phyloP scores from a whole-genome alignment of 345 rosid genomes.

The Corymbia maculata region DNA sequence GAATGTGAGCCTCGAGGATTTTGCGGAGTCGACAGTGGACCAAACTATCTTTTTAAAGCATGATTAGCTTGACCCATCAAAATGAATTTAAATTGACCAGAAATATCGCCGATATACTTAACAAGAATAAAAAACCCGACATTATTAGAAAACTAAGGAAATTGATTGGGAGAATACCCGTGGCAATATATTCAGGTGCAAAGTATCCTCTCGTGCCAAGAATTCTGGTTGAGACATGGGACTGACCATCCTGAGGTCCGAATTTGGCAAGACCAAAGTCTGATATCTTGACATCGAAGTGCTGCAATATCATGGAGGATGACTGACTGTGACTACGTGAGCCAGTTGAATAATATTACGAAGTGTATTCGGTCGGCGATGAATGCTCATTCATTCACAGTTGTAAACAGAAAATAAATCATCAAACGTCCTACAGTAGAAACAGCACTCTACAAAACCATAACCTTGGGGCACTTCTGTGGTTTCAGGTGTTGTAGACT shows the following conservation, averaged over 20 bases:
- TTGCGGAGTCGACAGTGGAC: background rate
- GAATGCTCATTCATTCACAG: background rate
- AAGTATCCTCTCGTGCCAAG: conserved; percentile 39
- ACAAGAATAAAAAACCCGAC: background rate
- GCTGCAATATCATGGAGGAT: conserved; percentile 12
- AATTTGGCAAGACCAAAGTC: conserved; percentile 45
- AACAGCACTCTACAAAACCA: background rate
- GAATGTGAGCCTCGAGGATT: background rate
- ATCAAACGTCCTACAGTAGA: background rate
- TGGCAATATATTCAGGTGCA: conserved; percentile 37
- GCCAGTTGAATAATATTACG: background rate
- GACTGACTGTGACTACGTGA: background rate
- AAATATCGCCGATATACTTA: no score
- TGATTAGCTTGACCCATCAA: background rate
- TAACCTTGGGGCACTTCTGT: background rate
- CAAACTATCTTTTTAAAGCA: background rate
- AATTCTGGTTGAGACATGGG: conserved; percentile 26
- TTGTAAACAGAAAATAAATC: background rate
- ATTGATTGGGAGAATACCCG: conserved; percentile 12
- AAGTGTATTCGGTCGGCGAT: background rate
- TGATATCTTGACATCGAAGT: conserved; percentile 33
- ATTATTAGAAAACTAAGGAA: background rate
- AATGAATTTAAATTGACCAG: background rate
- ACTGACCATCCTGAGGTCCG: conserved; percentile 28
- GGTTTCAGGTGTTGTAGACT: background rate